Conservation (phyloP, 2,329 filamentous ascomycete genomes). For the Colletotrichum kahawae region DNA sequence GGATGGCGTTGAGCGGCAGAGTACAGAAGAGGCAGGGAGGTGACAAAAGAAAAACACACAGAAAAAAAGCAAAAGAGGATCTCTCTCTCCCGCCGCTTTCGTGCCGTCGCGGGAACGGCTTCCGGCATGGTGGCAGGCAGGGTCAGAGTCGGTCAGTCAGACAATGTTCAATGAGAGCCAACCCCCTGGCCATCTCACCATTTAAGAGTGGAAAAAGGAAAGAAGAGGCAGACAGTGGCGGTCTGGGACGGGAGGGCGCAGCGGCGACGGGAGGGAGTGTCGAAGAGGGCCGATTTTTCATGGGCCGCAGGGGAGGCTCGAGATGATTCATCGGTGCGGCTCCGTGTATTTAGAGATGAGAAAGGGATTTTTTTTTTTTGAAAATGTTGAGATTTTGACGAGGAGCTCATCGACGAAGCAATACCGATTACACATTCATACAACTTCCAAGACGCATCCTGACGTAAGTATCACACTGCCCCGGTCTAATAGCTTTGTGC, state of each 20-base stretch:
- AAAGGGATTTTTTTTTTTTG: not conserved
- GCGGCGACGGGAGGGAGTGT: not conserved
- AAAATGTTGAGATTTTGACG: fast-evolving
- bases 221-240: constrained; percentile 16
- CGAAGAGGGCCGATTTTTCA: constrained; percentile 3
- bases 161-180: not conserved
- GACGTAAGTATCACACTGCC: not conserved
- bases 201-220: constrained; percentile 1
- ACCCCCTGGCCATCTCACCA: not conserved
- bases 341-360: not conserved
- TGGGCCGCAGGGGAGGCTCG: not conserved
- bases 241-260: constrained; percentile 12
- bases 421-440: fast-evolving
- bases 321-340: not conserved
- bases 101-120: not conserved
- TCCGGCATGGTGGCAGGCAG: not conserved
- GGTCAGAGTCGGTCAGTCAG: constrained; percentile 7
- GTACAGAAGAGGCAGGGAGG: not conserved
- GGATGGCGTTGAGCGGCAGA: not conserved
- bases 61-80: not conserved
- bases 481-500: not conserved
- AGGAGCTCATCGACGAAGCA: not conserved
- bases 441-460: fast-evolving
- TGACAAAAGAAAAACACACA: not conserved
- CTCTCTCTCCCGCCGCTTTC: not conserved